A percentile compares a stretch with the other conserved stretches of the same genome.
These are phyloP conservation scores for Trichothecium sympodiale DNA, from an alignment of 2,329 filamentous ascomycete genomes.

Conservation along the genomic window DNA sequence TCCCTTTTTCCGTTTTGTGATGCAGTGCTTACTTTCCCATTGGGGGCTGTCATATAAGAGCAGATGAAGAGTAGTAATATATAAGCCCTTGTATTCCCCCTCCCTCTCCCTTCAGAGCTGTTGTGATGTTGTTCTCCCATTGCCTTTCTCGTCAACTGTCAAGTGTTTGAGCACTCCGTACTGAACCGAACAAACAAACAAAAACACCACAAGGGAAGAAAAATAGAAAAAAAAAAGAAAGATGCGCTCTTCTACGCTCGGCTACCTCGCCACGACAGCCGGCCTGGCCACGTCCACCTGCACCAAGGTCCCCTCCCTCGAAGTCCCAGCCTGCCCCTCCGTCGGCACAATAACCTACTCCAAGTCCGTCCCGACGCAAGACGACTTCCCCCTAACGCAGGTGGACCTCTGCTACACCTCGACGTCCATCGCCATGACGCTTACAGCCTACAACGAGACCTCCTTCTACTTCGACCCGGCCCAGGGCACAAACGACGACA, in stretches of 20 bases:
- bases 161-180: too few species aligned
- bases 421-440: constrained; percentile 25
- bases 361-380: constrained; percentile 28
- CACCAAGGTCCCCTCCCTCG: constrained; percentile 14
- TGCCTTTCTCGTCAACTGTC: too few species aligned
- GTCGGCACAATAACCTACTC: constrained; percentile 24
- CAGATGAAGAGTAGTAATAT: too few species aligned
- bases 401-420: constrained; percentile 36
- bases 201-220: too few species aligned
- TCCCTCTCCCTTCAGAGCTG: too few species aligned
- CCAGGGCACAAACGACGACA: constrained; percentile 31
- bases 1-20: too few species aligned
- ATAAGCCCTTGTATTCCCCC: too few species aligned
- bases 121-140: too few species aligned
- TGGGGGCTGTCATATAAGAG: too few species aligned
- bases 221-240: too few species aligned
- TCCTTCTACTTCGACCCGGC: constrained; percentile 33
- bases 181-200: too few species aligned
- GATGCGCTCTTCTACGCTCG: neutral
- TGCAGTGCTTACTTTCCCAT: too few species aligned
- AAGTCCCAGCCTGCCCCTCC: constrained; percentile 27
- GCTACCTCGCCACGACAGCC: constrained; percentile 1
- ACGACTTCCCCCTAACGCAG: constrained; percentile 29
- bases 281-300: neutral
- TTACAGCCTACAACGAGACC: constrained; percentile 33